Conservation (phyloP, 345 rosid species). For the Zanthoxylum bungeanum region DNA sequence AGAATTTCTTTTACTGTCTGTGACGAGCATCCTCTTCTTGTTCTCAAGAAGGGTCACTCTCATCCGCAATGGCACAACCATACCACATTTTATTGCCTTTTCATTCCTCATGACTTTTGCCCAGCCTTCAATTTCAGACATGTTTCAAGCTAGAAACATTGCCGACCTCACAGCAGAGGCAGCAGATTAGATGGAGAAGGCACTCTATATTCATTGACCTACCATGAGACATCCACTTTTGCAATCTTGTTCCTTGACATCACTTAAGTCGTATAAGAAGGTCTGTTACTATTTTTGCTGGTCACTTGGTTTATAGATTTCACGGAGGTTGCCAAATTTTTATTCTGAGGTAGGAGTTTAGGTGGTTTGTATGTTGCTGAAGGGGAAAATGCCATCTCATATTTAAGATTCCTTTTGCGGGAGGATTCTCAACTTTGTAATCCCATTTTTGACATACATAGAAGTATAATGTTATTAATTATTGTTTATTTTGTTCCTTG, state of each 20-base stretch:
- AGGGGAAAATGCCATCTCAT: constrained; percentile 19
- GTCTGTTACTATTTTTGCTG: constrained; percentile 82
- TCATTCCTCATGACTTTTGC: constrained; percentile 69
- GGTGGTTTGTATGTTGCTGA: constrained; percentile 28
- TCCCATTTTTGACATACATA: not conserved
- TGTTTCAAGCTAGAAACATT: constrained; percentile 64
- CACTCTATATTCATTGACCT: constrained; percentile 62
- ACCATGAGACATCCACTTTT: constrained; percentile 75
- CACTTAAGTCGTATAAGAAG: constrained; percentile 72
- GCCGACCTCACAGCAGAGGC: constrained; percentile 72
- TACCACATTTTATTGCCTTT: constrained; percentile 64
- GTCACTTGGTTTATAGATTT: constrained; percentile 67
- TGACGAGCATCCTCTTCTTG: constrained; percentile 69
- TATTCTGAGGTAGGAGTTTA: constrained; percentile 32
- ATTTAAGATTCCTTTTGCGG: constrained; percentile 35
- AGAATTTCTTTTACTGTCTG: constrained; percentile 55
- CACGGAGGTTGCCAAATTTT: constrained; percentile 40
- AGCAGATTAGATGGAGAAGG: constrained; percentile 61
- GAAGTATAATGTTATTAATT: not conserved
- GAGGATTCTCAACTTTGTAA: constrained; percentile 29
- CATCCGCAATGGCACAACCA: constrained; percentile 62
- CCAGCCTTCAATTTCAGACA: constrained; percentile 67
- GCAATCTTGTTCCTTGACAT: constrained; percentile 88
- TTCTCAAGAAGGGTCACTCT: constrained; percentile 56
- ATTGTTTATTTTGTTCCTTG: not conserved